These are phyloP conservation scores for Leucosporidium scottii DNA, from an alignment of 768 basidiomycete genomes.

Conservation along the genomic window DNA sequence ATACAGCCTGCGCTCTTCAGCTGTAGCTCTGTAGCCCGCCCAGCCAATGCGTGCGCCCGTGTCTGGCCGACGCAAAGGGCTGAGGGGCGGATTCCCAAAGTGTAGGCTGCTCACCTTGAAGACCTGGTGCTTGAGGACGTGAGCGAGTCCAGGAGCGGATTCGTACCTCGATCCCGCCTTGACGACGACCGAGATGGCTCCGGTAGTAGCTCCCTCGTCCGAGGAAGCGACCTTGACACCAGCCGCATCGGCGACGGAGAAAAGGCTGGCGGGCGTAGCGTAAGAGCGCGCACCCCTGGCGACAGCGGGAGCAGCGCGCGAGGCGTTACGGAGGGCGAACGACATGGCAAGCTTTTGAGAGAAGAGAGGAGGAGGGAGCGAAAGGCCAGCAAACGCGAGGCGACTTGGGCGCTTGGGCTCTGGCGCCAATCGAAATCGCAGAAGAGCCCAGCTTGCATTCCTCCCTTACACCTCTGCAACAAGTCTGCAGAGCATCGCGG, in stretches of 20 bases:
- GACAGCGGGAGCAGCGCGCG: not conserved
- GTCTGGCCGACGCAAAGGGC: not conserved
- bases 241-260: slow-evolving; percentile 47
- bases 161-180: slow-evolving; percentile 90
- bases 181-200: slow-evolving; percentile 79
- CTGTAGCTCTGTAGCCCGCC: too few relatives aligned
- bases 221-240: slow-evolving; percentile 80
- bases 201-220: slow-evolving; percentile 74
- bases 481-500: too few relatives aligned
- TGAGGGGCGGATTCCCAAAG: not conserved
- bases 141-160: slow-evolving; percentile 78
- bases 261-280: slow-evolving; percentile 16
- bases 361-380: too few relatives aligned
- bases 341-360: too few relatives aligned
- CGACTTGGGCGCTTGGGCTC: too few relatives aligned
- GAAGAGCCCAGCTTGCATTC: too few relatives aligned
- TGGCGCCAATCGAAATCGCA: too few relatives aligned
- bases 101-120: slow-evolving; percentile 69
- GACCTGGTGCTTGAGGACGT: slow-evolving; percentile 94
- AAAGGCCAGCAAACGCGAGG: too few relatives aligned
- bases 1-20: too few relatives aligned
- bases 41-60: not conserved
- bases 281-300: not conserved
- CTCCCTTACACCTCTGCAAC: too few relatives aligned
- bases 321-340: not conserved